Conservation (phyloP, 164 flowering plant species). For the Liquidambar formosana region DNA sequence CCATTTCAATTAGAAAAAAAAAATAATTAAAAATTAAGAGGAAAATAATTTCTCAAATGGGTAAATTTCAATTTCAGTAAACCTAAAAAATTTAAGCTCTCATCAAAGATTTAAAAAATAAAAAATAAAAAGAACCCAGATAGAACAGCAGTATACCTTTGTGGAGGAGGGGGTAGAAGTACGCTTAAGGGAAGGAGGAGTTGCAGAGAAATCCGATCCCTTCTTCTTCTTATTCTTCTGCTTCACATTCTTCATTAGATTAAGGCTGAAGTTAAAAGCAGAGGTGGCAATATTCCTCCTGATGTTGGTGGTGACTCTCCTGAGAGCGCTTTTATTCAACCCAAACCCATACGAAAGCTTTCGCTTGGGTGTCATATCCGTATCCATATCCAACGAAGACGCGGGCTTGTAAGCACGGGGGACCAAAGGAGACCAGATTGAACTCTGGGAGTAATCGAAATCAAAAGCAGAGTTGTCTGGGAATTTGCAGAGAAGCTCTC, state of each 20-base stretch:
- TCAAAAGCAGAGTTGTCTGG: slow-evolving; percentile 80
- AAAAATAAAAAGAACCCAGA: neutral
- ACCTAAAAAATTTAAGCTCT: no score
- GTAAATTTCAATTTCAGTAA: no score
- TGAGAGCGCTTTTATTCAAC: slow-evolving; percentile 3
- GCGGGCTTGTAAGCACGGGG: slow-evolving; percentile 34
- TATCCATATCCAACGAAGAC: neutral
- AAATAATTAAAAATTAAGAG: no score
- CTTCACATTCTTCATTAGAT: slow-evolving; percentile 4
- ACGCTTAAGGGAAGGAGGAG: slow-evolving; percentile 14
- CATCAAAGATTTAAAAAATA: no score
- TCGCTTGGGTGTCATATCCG: slow-evolving; percentile 10
- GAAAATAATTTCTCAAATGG: no score
- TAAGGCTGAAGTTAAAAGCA: neutral
- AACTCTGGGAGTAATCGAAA: slow-evolving; percentile 86
- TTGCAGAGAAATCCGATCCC: neutral
- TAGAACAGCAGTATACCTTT: slow-evolving; percentile 20
- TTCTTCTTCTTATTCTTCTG: slow-evolving; percentile 23
- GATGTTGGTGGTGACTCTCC: slow-evolving; percentile 16
- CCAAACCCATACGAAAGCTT: slow-evolving; percentile 24
- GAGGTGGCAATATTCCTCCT: slow-evolving; percentile 10
- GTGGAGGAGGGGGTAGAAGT: slow-evolving; percentile 15
- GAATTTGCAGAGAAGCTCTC: slow-evolving; percentile 68
- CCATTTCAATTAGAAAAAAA: neutral
- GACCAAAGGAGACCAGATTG: slow-evolving; percentile 82